A percentile compares a stretch with the other conserved stretches of the same genome.
phyloP scores from a whole-genome alignment of 331 rosid species.

The Quercus phellos region DNA sequence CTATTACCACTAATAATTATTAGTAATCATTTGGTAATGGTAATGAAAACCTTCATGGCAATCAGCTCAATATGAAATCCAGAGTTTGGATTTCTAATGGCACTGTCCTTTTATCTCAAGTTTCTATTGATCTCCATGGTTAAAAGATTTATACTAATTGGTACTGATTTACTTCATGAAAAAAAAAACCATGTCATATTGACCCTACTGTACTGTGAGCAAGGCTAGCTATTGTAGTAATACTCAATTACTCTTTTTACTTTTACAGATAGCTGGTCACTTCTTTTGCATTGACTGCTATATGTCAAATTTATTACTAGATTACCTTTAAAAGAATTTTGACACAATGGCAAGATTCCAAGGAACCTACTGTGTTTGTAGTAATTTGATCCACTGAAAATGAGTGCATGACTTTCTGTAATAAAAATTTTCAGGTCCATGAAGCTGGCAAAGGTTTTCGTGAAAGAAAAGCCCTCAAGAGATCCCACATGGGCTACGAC shows the following conservation, averaged over 20 bases:
- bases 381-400: constrained; percentile 22
- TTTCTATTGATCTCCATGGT: background rate
- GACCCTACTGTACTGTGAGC: background rate
- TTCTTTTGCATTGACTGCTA: constrained; percentile 1
- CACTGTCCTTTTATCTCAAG: background rate
- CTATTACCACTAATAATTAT: too few relatives aligned
- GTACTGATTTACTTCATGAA: background rate
- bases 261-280: background rate
- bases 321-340: background rate
- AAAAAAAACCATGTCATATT: background rate
- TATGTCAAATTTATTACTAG: constrained; percentile 4
- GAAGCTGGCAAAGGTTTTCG: constrained; percentile 54
- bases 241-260: background rate
- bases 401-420: constrained; percentile 26
- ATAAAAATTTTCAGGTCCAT: constrained; percentile 48
- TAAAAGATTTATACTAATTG: background rate
- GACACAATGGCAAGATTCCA: constrained; percentile 2
- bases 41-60: too few relatives aligned
- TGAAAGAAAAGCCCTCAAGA: constrained; percentile 49
- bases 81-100: too few relatives aligned
- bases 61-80: too few relatives aligned
- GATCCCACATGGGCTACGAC: constrained; percentile 51
- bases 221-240: constrained; percentile 7
- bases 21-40: too few relatives aligned
- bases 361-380: background rate